Evolutionary conservation across 1,284 basidiomycete genomes (phyloP), one percentile per base, ranked within the genome.

Genomic region (Phlebopus sp.): DNA sequence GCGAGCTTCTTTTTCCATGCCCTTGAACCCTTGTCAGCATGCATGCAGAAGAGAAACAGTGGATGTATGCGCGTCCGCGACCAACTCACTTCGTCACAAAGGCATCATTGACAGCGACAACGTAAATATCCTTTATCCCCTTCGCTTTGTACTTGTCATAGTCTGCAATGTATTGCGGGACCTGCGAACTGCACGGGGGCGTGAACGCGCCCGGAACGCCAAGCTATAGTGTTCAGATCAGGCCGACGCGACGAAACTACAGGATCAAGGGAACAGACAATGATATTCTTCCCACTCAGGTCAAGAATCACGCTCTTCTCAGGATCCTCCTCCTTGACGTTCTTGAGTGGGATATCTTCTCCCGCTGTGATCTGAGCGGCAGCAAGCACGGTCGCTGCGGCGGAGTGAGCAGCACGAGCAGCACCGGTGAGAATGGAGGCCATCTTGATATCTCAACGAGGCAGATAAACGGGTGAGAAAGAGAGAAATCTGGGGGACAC

Each of bases 231-330:
- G 2, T 2, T 25, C 17, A 21, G 15, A 27, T 5, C 2, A 36
- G 43, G 11, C 32, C 2, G 7, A 27, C 11, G 15, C 15, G 15
- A 13, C 11, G 1, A 23, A 30, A 41, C 29, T 2, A 21, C n/a
- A 0, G n/a, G 18, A 69, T 71, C 14, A 75, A 72, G 11, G 74
- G 74, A 56, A 67, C 79, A 49, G 56, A 90, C 86, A 54, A 91
- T 75, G 55, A 90, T 63, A 59, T 83, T 86, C 71, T 81, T 88
- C 34, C 88, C 87, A 13, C 67, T 69, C 41, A 85, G 68, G 47
- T 73, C 69, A 44, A 89, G 73, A 23, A 73, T 72, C 49, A 76
- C 62, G 9, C 74, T 55, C 47, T 75, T 67, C 49, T 78, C 74
- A 1, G 82, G 61, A 38, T 72, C 70, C 36, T 76, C 75, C 58